Conservation (phyloP, 495 filamentous ascomycete genomes). For the Trypethelium eluteriae region DNA sequence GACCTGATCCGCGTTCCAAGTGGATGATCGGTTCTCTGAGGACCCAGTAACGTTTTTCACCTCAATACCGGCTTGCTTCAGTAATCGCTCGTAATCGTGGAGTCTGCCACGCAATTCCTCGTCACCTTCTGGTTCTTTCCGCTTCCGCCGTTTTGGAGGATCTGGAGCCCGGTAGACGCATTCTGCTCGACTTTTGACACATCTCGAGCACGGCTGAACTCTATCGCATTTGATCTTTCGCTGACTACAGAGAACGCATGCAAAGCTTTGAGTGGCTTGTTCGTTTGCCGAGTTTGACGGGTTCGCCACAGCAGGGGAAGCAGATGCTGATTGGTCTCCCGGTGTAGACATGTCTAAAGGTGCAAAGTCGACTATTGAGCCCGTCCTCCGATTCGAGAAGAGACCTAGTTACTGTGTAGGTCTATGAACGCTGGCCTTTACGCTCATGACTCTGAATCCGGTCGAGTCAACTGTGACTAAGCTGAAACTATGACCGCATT, state of each 20-base stretch:
- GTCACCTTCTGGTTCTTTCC: conserved; percentile 16
- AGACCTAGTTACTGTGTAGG: too few species aligned
- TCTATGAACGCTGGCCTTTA: too few species aligned
- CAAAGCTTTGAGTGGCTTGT: conserved; percentile 15
- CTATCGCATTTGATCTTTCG: conserved; percentile 27
- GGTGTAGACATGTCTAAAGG: neutral
- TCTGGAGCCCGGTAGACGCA: conserved; percentile 24
- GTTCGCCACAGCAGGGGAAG: conserved; percentile 8
- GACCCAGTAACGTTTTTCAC: neutral
- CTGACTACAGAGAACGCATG: conserved; percentile 21
- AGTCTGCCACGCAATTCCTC: conserved; percentile 16
- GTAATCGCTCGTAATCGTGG: conserved; percentile 21
- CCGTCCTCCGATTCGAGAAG: too few species aligned
- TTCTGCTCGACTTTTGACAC: conserved; percentile 16
- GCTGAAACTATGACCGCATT: neutral
- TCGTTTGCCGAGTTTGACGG: conserved; percentile 1
- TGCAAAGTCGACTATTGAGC: neutral
- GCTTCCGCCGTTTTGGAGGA: conserved; percentile 22
- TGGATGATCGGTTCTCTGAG: neutral
- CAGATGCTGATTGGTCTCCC: neutral
- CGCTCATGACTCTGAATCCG: too few species aligned
- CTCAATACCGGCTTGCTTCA: conserved; percentile 18
- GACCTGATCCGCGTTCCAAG: neutral
- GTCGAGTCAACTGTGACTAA: neutral
- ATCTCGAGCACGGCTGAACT: conserved; percentile 22